Evolutionary conservation across 768 basidiomycete genomes (phyloP).

Genomic region (Tylopilus cervinicoccineus): DNA sequence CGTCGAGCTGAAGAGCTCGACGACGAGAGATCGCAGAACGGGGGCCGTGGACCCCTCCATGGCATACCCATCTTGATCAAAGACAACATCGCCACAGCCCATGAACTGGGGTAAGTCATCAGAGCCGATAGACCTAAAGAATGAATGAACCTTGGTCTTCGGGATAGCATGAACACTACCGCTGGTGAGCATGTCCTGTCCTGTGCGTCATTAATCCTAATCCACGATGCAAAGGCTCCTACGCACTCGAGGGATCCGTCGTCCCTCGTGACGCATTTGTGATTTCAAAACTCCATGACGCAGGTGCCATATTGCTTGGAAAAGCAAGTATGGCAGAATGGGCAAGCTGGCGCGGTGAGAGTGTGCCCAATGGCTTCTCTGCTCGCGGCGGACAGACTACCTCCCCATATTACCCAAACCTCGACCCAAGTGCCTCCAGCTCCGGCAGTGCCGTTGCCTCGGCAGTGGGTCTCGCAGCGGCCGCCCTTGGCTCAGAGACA

Average conservation of each 20-base stretch:
- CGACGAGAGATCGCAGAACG: constrained; percentile 45
- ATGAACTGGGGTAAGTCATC: constrained; percentile 23
- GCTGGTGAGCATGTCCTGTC: constrained; percentile 36
- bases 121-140: neutral
- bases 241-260: constrained; percentile 37
- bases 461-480: constrained; percentile 44
- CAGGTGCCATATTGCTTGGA: constrained; percentile 37
- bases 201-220: neutral
- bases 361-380: constrained; percentile 40
- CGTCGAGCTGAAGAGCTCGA: constrained; percentile 49
- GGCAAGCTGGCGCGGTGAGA: constrained; percentile 36
- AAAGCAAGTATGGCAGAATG: constrained; percentile 44
- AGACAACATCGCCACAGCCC: constrained; percentile 37
- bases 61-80: constrained; percentile 60
- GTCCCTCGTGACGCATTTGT: constrained; percentile 34
- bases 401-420: constrained; percentile 40
- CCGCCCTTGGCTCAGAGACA: constrained; percentile 44
- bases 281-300: constrained; percentile 27
- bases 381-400: constrained; percentile 43
- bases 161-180: constrained; percentile 46
- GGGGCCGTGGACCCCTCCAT: constrained; percentile 46
- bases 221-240: constrained; percentile 28
- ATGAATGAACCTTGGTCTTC: neutral
- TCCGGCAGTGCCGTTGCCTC: constrained; percentile 42
- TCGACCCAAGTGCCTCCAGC: constrained; percentile 38